These are phyloP conservation scores for Plasmopara viticola DNA, from an alignment of 352 stramenopile genomes.

Conservation along the genomic window DNA sequence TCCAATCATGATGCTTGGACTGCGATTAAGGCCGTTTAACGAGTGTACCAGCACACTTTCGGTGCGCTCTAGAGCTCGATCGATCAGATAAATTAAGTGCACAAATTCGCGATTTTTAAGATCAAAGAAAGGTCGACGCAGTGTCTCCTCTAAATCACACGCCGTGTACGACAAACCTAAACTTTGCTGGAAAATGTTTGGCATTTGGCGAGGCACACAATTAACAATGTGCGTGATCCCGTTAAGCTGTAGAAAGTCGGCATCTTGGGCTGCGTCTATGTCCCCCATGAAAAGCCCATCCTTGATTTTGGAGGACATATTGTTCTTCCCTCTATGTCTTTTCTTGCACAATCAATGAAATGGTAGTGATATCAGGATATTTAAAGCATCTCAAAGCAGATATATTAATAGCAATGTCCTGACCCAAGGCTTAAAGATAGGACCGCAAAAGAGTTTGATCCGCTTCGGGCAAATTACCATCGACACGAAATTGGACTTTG, in stretches of 20 bases:
- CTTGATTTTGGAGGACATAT: constrained; percentile 92
- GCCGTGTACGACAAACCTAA: constrained; percentile 76
- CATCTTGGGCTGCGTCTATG: constrained; percentile 87
- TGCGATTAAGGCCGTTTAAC: constrained; percentile 74
- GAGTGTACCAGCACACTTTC: constrained; percentile 88
- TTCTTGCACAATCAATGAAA: constrained; percentile 8
- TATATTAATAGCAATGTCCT: constrained; percentile 27
- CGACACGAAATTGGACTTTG: constrained; percentile 57
- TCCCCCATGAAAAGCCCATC: constrained; percentile 93
- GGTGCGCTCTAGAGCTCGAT: constrained; percentile 69
- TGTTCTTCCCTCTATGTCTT: constrained; percentile 6
- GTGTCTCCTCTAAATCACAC: constrained; percentile 65
- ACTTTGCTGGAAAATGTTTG: constrained; percentile 88
- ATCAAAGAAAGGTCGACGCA: constrained; percentile 66
- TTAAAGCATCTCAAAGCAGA: not conserved
- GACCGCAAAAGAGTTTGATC: constrained; percentile 42
- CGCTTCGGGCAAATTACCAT: constrained; percentile 28
- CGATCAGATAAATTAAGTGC: constrained; percentile 69
- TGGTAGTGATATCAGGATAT: not conserved
- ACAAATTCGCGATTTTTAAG: constrained; percentile 84
- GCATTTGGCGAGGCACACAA: constrained; percentile 84
- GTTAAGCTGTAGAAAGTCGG: constrained; percentile 91
- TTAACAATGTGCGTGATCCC: constrained; percentile 91
- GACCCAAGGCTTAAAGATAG: constrained; percentile 40
- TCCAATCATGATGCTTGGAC: constrained; percentile 75